Evolutionary conservation across 1,284 basidiomycete genomes (phyloP).

Genomic region (Neotropicomus parvogracilis): DNA sequence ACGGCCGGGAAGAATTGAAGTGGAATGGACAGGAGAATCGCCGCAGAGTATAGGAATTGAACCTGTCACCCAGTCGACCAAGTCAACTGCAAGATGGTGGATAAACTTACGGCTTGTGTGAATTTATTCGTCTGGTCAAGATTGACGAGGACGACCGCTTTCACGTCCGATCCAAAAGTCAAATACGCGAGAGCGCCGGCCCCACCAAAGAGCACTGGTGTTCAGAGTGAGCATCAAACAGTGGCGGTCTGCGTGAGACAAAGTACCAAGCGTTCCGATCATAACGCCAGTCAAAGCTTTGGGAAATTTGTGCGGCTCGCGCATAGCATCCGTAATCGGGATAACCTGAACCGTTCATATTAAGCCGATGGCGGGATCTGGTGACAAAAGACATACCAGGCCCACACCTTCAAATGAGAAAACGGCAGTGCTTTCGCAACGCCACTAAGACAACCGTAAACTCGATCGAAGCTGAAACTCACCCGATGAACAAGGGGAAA

Average conservation of each 20-base stretch:
- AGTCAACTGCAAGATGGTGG: slow-evolving; percentile 10
- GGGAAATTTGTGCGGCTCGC: slow-evolving; percentile 91
- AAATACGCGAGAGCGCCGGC: slow-evolving; percentile 88
- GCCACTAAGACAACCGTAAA: slow-evolving; percentile 3
- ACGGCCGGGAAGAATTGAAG: slow-evolving; percentile 97
- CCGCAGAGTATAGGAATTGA: slow-evolving; percentile 86
- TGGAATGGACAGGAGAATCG: slow-evolving; percentile 91
- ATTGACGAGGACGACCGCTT: slow-evolving; percentile 96
- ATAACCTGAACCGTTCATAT: slow-evolving; percentile 55
- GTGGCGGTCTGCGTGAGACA: background rate
- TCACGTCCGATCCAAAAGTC: slow-evolving; percentile 83
- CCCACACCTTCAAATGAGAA: slow-evolving; percentile 99
- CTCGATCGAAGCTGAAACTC: slow-evolving; percentile 25
- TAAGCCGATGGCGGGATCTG: background rate
- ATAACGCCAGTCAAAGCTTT: slow-evolving; percentile 87
- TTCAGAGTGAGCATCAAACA: slow-evolving; percentile 12
- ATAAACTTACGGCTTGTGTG: slow-evolving; percentile 72
- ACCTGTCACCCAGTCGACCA: slow-evolving; percentile 39
- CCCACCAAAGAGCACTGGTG: slow-evolving; percentile 78
- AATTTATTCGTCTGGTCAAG: slow-evolving; percentile 82
- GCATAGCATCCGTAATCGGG: slow-evolving; percentile 96
- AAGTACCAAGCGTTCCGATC: slow-evolving; percentile 68
- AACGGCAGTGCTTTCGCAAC: slow-evolving; percentile 76
- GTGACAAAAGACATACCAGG: slow-evolving; percentile 53
- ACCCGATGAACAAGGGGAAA: slow-evolving; percentile 93